Evolutionary conservation across 2,329 filamentous ascomycete genomes (phyloP).

Genomic region (Fusarium sp.): DNA sequence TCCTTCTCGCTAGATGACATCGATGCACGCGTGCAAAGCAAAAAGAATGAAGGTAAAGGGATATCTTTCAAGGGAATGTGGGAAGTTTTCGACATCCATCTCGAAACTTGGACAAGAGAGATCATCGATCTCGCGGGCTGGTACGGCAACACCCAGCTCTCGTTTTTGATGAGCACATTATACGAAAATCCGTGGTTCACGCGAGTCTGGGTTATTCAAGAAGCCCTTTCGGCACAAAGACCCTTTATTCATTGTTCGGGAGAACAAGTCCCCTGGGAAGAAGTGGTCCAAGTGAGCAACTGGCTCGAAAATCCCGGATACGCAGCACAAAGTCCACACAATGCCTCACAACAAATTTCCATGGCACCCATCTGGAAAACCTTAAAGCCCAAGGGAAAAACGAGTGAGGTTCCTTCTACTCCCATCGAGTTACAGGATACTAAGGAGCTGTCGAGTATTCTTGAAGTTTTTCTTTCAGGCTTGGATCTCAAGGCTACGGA

Average conservation of each 20-base stretch:
- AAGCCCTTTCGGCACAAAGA: constrained; percentile 20
- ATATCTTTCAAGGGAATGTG: constrained; percentile 28
- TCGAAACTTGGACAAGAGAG: constrained; percentile 18
- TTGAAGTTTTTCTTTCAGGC: constrained; percentile 32
- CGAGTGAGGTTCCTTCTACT: not conserved
- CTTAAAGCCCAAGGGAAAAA: constrained; percentile 1
- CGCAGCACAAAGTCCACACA: constrained; percentile 24
- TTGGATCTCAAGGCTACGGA: constrained; percentile 40
- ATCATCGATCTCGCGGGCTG: constrained; percentile 38
- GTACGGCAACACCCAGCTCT: constrained; percentile 23
- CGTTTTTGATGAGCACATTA: constrained; percentile 28
- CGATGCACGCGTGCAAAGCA: not conserved
- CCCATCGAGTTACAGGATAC: not conserved
- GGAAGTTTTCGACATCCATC: constrained; percentile 27
- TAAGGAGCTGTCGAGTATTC: constrained; percentile 10
- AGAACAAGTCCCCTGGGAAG: constrained; percentile 22
- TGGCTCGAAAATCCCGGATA: constrained; percentile 20
- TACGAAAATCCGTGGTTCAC: constrained; percentile 41
- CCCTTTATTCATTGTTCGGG: constrained; percentile 15
- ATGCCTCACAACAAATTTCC: constrained; percentile 15
- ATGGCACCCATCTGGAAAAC: constrained; percentile 41
- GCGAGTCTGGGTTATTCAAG: constrained; percentile 36
- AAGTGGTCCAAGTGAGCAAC: constrained; percentile 21
- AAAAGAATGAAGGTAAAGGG: not conserved
- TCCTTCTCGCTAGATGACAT: not conserved